Evolutionary conservation across 495 filamentous ascomycete genomes (phyloP).

Genomic region (Hypoxylon lienhwacheense): DNA sequence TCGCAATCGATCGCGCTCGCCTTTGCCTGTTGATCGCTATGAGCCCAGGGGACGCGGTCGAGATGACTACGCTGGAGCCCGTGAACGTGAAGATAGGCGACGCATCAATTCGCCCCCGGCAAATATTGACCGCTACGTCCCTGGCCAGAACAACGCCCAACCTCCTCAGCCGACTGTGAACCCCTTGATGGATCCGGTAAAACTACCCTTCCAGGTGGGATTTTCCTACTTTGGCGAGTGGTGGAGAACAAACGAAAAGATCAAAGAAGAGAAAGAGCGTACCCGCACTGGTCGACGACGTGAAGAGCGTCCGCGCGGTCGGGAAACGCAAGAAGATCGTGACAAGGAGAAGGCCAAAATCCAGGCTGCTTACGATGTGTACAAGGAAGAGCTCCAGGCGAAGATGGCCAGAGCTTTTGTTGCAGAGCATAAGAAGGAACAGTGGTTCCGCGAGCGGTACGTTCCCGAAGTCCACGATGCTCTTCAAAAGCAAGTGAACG

Average conservation of each 20-base stretch:
- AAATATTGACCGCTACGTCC: constrained; percentile 94
- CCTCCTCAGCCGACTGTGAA: constrained; percentile 64
- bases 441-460: constrained; percentile 98
- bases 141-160: constrained; percentile 68
- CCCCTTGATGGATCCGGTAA: constrained; percentile 78
- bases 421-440: constrained; percentile 83
- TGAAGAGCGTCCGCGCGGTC: constrained; percentile 70
- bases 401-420: constrained; percentile 91
- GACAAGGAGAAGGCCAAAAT: constrained; percentile 88
- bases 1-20: constrained; percentile 71
- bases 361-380: constrained; percentile 86
- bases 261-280: constrained; percentile 86
- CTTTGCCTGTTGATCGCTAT: constrained; percentile 69
- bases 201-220: constrained; percentile 87
- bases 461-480: constrained; percentile 73
- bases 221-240: constrained; percentile 97
- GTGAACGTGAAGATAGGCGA: constrained; percentile 57
- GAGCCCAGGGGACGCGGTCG: constrained; percentile 66
- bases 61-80: constrained; percentile 67
- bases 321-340: constrained; percentile 80
- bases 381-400: constrained; percentile 90
- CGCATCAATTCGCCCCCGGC: constrained; percentile 63
- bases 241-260: constrained; percentile 84
- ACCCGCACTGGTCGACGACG: constrained; percentile 71
- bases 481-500: constrained; percentile 68